Evolutionary conservation across 257 asterid genomes (phyloP).

Genomic region (Fraxinus quadrangulata): DNA sequence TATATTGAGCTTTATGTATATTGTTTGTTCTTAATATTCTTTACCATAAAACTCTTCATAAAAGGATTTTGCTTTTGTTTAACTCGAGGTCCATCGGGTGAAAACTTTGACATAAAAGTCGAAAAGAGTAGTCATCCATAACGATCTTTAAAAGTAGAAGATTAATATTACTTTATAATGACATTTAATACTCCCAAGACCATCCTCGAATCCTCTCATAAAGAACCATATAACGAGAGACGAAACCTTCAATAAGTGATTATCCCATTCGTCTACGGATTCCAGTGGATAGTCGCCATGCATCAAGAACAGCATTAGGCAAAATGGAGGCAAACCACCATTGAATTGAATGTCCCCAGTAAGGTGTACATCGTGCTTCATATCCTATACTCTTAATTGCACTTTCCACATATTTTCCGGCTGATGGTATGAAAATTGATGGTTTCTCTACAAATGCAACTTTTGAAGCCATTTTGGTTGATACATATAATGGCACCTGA

Average conservation of each 20-base stretch:
- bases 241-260: background rate
- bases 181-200: background rate
- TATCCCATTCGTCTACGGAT: slow-evolving; percentile 24
- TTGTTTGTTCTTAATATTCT: background rate
- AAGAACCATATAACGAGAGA: background rate
- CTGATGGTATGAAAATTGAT: slow-evolving; percentile 58
- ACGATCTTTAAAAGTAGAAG: background rate
- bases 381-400: slow-evolving; percentile 59
- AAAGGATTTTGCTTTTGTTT: background rate
- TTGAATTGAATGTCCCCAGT: slow-evolving; percentile 74
- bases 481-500: slow-evolving; percentile 81
- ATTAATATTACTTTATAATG: background rate
- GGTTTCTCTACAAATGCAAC: slow-evolving; percentile 63
- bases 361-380: slow-evolving; percentile 68
- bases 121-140: background rate
- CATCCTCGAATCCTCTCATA: background rate
- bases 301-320: slow-evolving; percentile 55
- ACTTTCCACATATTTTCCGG: slow-evolving; percentile 59
- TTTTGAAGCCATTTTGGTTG: slow-evolving; percentile 67
- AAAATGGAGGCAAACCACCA: slow-evolving; percentile 61
- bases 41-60: background rate
- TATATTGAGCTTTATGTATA: background rate
- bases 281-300: slow-evolving; percentile 62
- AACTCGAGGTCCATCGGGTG: background rate
- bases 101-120: background rate